These are phyloP conservation scores for Vigna unguiculata DNA, from an alignment of 306 rosid species.

Conservation along the genomic window DNA sequence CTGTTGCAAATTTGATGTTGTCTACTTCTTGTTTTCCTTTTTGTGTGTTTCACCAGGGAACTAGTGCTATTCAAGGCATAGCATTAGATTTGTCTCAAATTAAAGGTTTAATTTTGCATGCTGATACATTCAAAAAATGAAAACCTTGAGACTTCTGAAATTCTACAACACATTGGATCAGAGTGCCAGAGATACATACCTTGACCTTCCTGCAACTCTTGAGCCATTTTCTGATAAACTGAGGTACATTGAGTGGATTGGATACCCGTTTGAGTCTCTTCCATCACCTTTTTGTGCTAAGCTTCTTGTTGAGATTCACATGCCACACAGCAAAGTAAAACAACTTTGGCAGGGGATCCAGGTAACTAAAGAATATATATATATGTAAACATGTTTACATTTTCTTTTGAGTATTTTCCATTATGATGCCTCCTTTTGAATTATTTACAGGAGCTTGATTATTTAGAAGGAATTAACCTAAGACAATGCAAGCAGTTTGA, in stretches of 20 bases:
- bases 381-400: too few species aligned
- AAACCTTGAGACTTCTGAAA: conserved; percentile 23
- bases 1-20: neutral
- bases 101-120: neutral
- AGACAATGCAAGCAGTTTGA: neutral
- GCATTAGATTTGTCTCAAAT: conserved; percentile 26
- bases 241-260: conserved; percentile 43
- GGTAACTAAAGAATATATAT: conserved; percentile 10
- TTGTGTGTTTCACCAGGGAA: conserved; percentile 40
- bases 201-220: neutral
- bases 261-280: conserved; percentile 33
- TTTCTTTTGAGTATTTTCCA: neutral
- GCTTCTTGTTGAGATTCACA: conserved; percentile 33
- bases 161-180: neutral
- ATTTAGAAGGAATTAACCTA: conserved; percentile 26
- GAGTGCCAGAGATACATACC: neutral
- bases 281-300: conserved; percentile 18
- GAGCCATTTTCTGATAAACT: conserved; percentile 14
- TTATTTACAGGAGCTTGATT: conserved; percentile 25
- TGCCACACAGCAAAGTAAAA: conserved; percentile 22
- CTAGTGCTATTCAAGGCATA: conserved; percentile 40
- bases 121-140: conserved; percentile 43
- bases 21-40: neutral
- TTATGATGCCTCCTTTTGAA: neutral
- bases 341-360: conserved; percentile 44